A percentile compares a stretch with the other conserved stretches of the same genome.
These are phyloP conservation scores for Friedmanniomyces endolithicus DNA, from an alignment of 495 filamentous ascomycete genomes.

Conservation along the genomic window DNA sequence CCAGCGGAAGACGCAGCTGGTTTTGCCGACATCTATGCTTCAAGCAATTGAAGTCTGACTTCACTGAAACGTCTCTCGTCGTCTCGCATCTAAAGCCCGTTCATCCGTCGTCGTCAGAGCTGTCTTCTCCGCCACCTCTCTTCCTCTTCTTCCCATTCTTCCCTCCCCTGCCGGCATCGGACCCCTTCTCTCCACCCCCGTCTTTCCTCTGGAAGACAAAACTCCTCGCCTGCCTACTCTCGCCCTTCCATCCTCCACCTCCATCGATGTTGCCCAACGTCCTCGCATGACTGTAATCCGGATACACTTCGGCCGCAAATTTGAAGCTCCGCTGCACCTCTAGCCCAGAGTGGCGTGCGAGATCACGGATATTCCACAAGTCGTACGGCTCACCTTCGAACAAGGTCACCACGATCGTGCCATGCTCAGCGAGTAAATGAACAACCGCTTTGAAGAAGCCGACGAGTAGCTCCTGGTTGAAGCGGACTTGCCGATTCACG, in stretches of 20 bases:
- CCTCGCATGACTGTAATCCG: constrained; percentile 75
- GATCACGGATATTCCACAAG: constrained; percentile 82
- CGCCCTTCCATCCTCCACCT: constrained; percentile 32
- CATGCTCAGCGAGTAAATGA: constrained; percentile 39
- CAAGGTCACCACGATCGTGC: constrained; percentile 69
- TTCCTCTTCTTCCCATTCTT: constrained; percentile 6
- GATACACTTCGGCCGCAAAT: constrained; percentile 64
- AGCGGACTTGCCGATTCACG: constrained; percentile 83
- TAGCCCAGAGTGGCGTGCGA: constrained; percentile 68
- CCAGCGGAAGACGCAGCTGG: too few species aligned
- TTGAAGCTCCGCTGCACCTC: constrained; percentile 62
- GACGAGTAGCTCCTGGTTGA: constrained; percentile 82
- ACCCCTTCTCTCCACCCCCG: not conserved
- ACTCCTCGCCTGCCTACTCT: constrained; percentile 40
- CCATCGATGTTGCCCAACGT: constrained; percentile 68
- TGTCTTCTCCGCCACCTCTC: not conserved
- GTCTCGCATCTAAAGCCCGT: not conserved
- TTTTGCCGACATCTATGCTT: too few species aligned
- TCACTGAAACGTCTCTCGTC: too few species aligned
- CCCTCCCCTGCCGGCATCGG: not conserved
- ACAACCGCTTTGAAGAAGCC: constrained; percentile 53
- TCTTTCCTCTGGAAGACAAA: constrained; percentile 25
- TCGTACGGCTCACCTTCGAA: constrained; percentile 92
- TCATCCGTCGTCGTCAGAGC: constrained; percentile 5
- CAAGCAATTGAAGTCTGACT: too few species aligned